Percentiles rank a stretch among this genome's conserved stretches.
phyloP scores from a whole-genome alignment of 345 rosid species.

The Mercurialis annua region DNA sequence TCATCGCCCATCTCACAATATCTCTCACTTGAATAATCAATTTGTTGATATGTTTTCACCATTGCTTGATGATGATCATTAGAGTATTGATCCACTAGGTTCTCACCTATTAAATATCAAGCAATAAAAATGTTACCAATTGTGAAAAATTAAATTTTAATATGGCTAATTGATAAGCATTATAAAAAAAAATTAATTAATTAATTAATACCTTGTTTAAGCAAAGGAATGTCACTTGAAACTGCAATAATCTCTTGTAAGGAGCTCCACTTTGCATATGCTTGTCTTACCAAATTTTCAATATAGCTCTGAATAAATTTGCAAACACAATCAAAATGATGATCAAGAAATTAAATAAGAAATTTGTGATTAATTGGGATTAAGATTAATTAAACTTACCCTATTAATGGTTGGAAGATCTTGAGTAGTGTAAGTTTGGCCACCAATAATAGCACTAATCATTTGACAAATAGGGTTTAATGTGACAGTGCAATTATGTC shows the following conservation, averaged over 20 bases:
- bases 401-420: constrained; percentile 33
- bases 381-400: constrained; percentile 32
- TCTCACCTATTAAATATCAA: too few species aligned
- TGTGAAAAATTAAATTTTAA: background rate
- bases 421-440: constrained; percentile 29
- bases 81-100: too few species aligned
- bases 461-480: constrained; percentile 74
- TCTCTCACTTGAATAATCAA: too few species aligned
- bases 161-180: background rate
- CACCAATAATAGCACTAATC: constrained; percentile 44
- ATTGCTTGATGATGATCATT: too few species aligned
- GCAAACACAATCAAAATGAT: background rate
- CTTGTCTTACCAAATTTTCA: constrained; percentile 52
- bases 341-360: background rate
- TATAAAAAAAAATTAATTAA: background rate
- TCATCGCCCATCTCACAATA: too few species aligned
- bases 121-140: too few species aligned
- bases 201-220: constrained; percentile 47
- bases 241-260: constrained; percentile 48
- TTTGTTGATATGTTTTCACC: too few species aligned
- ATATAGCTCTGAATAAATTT: constrained; percentile 37
- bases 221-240: constrained; percentile 39
- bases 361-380: background rate
- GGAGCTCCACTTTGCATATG: constrained; percentile 47
- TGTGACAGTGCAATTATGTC: constrained; percentile 28